Evolutionary conservation across 2,329 filamentous ascomycete species (phyloP).

Genomic region (Aspergillus pseudoviridinutans): DNA sequence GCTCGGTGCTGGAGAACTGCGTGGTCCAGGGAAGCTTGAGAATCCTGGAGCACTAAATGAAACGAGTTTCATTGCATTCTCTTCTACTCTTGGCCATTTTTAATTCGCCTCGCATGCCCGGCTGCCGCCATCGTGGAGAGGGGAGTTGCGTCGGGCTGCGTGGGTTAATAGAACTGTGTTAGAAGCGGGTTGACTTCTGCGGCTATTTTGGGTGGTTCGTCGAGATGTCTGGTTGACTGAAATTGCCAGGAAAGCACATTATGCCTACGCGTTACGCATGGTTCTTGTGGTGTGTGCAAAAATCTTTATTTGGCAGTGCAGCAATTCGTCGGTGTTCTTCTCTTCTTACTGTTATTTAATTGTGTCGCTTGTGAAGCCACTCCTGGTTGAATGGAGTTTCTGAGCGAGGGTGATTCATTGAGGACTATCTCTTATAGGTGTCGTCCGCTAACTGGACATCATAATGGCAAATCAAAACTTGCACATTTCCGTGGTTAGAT

Average conservation of each 20-base stretch:
- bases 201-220: slow-evolving; percentile 8
- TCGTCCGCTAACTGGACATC: background rate
- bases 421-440: background rate
- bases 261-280: background rate
- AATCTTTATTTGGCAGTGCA: slow-evolving; percentile 2
- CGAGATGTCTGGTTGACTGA: slow-evolving; percentile 2
- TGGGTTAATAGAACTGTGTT: slow-evolving; percentile 15
- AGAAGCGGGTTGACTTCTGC: slow-evolving; percentile 5
- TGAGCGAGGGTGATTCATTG: background rate
- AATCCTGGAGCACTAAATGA: slow-evolving; percentile 60
- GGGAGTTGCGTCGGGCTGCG: background rate
- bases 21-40: slow-evolving; percentile 95
- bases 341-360: slow-evolving; percentile 8
- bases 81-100: background rate
- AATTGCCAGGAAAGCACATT: background rate
- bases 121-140: background rate
- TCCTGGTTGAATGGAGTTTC: slow-evolving; percentile 1
- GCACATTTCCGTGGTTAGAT: background rate
- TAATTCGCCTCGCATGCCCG: background rate
- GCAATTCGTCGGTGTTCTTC: background rate
- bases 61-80: slow-evolving; percentile 10
- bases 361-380: slow-evolving; percentile 1
- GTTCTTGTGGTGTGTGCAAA: slow-evolving; percentile 4
- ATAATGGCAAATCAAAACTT: background rate
- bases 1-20: slow-evolving; percentile 96